These are phyloP conservation scores for Hyphopichia buzzinii DNA, from an alignment of 1,139 yeast genomes.

Conservation along the genomic window DNA sequence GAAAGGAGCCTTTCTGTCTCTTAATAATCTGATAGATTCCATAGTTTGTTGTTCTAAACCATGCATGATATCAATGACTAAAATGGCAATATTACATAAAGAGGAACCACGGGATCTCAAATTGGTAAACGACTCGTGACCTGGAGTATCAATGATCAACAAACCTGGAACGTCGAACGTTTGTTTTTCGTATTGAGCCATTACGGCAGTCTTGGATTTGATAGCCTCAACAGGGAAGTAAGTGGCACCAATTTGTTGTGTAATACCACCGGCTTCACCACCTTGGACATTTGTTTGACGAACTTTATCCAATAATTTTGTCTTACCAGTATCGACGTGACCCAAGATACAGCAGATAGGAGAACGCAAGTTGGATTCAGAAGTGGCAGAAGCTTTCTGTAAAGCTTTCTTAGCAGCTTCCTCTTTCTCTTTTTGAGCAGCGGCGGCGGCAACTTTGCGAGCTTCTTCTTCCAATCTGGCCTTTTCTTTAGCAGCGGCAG, in stretches of 20 bases:
- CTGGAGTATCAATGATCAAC: conserved; percentile 96
- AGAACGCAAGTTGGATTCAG: conserved; percentile 72
- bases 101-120: conserved; percentile 99
- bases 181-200: conserved; percentile 83
- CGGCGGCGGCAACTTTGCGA: conserved; percentile 3
- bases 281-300: conserved; percentile 99
- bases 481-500: conserved; percentile 20
- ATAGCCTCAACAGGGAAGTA: conserved; percentile 97
- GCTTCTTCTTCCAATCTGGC: conserved; percentile 18
- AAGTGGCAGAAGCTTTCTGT: conserved; percentile 14
- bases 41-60: conserved; percentile 97
- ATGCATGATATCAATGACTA: conserved; percentile 98
- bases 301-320: conserved; percentile 90
- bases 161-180: conserved; percentile 95
- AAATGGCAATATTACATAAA: conserved; percentile 96
- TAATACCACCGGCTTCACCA: conserved; percentile 99
- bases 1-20: conserved; percentile 97
- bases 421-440: conserved; percentile 7
- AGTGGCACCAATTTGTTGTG: conserved; percentile 99
- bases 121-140: conserved; percentile 98
- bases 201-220: conserved; percentile 83
- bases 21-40: conserved; percentile 85
- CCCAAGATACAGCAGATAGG: conserved; percentile 99
- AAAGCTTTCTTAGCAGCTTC: conserved; percentile 16
- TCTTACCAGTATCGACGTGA: conserved; percentile 99